Evolutionary conservation across 2,329 filamentous ascomycete species (phyloP).

Genomic region (Curvularia spicifera): DNA sequence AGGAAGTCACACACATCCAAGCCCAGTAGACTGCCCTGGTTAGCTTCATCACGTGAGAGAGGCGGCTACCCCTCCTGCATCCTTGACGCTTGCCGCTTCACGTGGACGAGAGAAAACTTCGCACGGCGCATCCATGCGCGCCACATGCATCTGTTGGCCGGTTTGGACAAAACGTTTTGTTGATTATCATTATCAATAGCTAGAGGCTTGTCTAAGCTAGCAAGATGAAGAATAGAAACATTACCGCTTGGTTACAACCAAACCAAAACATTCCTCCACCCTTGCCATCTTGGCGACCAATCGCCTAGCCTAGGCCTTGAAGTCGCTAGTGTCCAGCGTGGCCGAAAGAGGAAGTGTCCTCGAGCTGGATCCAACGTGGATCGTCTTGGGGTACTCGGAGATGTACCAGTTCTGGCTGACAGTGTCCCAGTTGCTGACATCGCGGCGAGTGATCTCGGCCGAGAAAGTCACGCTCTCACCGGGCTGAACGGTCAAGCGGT

Average conservation of each 20-base stretch:
- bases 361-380: constrained; percentile 66
- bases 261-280: neutral
- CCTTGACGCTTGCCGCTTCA: neutral
- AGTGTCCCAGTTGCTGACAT: constrained; percentile 87
- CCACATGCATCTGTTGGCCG: neutral
- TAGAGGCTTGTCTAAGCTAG: neutral
- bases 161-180: neutral
- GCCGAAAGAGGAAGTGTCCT: constrained; percentile 61
- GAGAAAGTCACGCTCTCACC: constrained; percentile 72
- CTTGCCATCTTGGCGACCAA: neutral
- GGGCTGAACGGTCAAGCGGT: constrained; percentile 73
- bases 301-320: neutral
- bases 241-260: neutral
- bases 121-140: neutral
- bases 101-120: neutral
- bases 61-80: neutral
- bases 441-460: constrained; percentile 75
- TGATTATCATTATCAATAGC: neutral
- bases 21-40: neutral
- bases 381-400: constrained; percentile 62
- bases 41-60: neutral
- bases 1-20: neutral
- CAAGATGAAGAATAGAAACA: constrained; percentile 12
- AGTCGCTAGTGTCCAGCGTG: constrained; percentile 31
- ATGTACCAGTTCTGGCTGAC: constrained; percentile 83